Base-by-base conservation (phyloP, 108 stramenopile genomes). In the Aurantiochytrium sp. region DNA sequence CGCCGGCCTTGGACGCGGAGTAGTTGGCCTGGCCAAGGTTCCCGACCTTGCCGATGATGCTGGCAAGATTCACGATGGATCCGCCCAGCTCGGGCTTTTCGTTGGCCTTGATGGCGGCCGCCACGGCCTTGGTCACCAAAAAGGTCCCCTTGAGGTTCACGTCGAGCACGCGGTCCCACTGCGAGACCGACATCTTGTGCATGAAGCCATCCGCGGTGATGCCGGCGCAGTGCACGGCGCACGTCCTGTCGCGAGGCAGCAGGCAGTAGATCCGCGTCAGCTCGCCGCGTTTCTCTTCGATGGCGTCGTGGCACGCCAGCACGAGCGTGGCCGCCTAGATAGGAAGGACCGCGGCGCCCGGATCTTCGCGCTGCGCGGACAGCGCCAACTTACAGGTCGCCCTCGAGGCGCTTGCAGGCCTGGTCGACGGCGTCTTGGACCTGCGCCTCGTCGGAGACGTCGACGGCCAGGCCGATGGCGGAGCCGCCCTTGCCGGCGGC, bases 1-100 rank as follows among this genome's bases (percentile, higher is more conserved):
- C 96, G 81, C 96, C 96, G 34, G 95, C 96, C 92, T 97, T 97
- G 87, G 96, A 95, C 45, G 96, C 96, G 6, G 96, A 95, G 68
- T 97, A 97, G 94, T 97, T 97, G 42, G 96, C 96, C 90, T 97
- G 96, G 27, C 95, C 95, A 39, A 94, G 30, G 69, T 96, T 96
- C 10, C 95, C 95, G 86, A 86, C 86, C 37, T 93, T 86, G 30
- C 92, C 91, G 19, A 96, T 92, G 39, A 96, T 89, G 5, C 94
- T 94, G 10, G 94, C 93, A 69, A 96, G 90, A 73, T 96, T 96
- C 37, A 96, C 91, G 55, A 96, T 94, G 45, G 92, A 92, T 42
- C 91, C 91, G 21, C 91, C 90, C 2, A 19, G 31, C 59, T 32
- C 86, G 19, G 21, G 37, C 36, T 42, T 34, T 45, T 32, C 39